Conservation (phyloP, 2,329 filamentous ascomycete species). For the Apiospora sp. region DNA sequence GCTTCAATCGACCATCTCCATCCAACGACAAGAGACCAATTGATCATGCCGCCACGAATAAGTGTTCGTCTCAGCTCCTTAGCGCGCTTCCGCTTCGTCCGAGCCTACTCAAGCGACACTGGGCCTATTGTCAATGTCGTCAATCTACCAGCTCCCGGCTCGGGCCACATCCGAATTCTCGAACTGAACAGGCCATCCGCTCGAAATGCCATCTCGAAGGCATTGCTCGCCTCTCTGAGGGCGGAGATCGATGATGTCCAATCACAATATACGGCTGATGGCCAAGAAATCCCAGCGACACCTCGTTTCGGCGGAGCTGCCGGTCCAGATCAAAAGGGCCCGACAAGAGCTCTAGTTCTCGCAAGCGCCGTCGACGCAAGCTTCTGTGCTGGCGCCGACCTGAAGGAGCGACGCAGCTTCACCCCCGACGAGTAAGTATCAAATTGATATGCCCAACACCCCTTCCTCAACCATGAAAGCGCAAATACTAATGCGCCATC, state of each 20-base stretch:
- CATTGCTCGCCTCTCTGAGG: conserved; percentile 75
- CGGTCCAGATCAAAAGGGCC: conserved; percentile 55
- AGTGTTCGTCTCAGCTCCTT: conserved; percentile 32
- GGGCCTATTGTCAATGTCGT: conserved; percentile 72
- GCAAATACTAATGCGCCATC: conserved; percentile 22
- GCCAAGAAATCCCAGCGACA: conserved; percentile 56
- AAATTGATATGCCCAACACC: not conserved
- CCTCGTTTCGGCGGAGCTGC: conserved; percentile 54
- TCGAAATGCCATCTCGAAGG: conserved; percentile 88
- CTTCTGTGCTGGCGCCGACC: conserved; percentile 94
- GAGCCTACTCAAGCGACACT: conserved; percentile 52
- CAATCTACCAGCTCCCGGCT: conserved; percentile 78
- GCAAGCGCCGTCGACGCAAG: conserved; percentile 84
- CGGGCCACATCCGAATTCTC: conserved; percentile 86
- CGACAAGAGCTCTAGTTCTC: conserved; percentile 82
- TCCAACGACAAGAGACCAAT: not conserved
- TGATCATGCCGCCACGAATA: conserved; percentile 39
- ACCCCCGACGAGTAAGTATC: conserved; percentile 74
- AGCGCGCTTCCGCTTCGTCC: conserved; percentile 32
- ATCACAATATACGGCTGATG: conserved; percentile 63
- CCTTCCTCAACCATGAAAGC: conserved; percentile 27
- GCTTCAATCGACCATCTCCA: conserved; percentile 3
- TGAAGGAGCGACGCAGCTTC: conserved; percentile 87
- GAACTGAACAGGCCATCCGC: conserved; percentile 85
- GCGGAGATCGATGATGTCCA: conserved; percentile 77